These are phyloP conservation scores for Trifolium subterraneum DNA, from an alignment of 306 rosid species.

Conservation along the genomic window DNA sequence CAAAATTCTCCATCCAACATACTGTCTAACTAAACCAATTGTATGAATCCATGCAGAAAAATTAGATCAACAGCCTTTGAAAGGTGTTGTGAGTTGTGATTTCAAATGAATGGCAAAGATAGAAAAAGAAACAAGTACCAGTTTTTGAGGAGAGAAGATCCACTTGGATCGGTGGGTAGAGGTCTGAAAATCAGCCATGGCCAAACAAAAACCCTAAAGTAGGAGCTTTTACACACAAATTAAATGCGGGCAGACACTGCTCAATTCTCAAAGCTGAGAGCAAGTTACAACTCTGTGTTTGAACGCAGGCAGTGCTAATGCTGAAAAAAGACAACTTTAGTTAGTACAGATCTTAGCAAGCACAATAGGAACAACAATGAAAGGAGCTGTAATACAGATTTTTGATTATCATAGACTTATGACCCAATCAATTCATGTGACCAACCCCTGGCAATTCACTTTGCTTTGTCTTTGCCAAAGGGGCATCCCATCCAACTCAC, in stretches of 20 bases:
- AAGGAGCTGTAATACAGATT: background rate
- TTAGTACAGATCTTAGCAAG: background rate
- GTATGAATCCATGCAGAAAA: constrained; percentile 1
- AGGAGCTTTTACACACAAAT: background rate
- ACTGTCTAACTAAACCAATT: background rate
- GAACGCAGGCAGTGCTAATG: too few species aligned
- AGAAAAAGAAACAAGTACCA: constrained; percentile 53
- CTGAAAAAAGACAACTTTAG: background rate
- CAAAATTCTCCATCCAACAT: constrained; percentile 16
- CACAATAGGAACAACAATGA: background rate
- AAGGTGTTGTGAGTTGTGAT: constrained; percentile 20
- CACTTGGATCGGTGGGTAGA: constrained; percentile 87
- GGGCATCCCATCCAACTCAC: too few species aligned
- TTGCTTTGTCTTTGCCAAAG: too few species aligned
- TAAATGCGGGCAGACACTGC: background rate
- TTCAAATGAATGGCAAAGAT: constrained; percentile 29
- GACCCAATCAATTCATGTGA: background rate
- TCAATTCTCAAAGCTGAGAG: constrained; percentile 26
- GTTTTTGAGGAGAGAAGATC: constrained; percentile 77
- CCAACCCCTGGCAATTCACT: too few species aligned
- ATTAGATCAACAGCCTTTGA: constrained; percentile 4
- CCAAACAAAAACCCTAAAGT: constrained; percentile 17
- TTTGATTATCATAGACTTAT: background rate
- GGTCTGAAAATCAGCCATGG: constrained; percentile 89
- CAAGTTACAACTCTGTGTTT: background rate